Percentiles rank a stretch among this genome's conserved stretches.
Evolutionary conservation across 495 filamentous ascomycete species (phyloP).

Genomic region (Hypoxylon cercidicola): DNA sequence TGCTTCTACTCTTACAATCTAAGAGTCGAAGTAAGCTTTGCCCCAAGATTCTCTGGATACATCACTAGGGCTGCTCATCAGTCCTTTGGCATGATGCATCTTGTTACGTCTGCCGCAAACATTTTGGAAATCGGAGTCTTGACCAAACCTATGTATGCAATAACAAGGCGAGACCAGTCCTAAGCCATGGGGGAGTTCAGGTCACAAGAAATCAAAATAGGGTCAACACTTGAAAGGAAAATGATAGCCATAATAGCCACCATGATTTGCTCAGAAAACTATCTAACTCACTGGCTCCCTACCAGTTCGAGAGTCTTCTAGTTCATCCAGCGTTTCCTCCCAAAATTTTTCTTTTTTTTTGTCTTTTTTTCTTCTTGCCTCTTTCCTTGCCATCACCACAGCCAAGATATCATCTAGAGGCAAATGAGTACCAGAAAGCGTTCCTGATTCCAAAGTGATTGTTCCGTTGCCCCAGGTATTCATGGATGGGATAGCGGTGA

Average conservation of each 20-base stretch:
- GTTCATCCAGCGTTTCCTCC: conserved; percentile 37
- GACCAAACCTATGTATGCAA: too few species aligned
- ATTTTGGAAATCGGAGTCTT: conserved; percentile 3
- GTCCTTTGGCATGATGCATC: conserved; percentile 14
- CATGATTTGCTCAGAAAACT: conserved; percentile 45
- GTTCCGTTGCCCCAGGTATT: background rate
- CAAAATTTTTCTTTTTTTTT: conserved; percentile 37
- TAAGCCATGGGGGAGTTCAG: too few species aligned
- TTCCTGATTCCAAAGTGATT: conserved; percentile 8
- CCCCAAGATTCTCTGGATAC: conserved; percentile 32
- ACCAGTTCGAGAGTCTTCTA: conserved; percentile 39
- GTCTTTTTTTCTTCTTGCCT: conserved; percentile 25
- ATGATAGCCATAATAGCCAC: conserved; percentile 30
- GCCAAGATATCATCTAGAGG: background rate
- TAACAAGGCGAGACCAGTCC: too few species aligned
- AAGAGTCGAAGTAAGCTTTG: conserved; percentile 1
- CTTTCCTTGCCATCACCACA: background rate
- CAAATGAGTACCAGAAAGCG: background rate
- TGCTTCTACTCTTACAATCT: conserved; percentile 4
- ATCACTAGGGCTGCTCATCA: conserved; percentile 1
- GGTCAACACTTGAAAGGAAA: conserved; percentile 33
- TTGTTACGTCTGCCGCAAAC: conserved; percentile 20
- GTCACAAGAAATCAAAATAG: conserved; percentile 8
- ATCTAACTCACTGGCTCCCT: conserved; percentile 40
- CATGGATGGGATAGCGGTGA: background rate